phyloP scores from a whole-genome alignment of 805 yeast species.

The Hanseniaspora guilliermondii region DNA sequence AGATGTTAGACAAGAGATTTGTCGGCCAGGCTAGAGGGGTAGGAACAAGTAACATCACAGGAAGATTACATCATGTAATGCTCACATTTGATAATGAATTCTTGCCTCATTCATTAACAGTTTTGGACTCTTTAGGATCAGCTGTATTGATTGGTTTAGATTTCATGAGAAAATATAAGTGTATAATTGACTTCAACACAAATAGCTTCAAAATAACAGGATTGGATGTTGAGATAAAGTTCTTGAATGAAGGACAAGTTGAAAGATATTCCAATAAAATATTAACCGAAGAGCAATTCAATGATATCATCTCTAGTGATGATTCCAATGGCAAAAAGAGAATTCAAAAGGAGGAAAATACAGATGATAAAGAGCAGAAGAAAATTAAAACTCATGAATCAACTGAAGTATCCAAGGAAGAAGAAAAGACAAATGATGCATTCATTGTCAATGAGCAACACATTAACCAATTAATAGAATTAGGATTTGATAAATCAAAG shows the following conservation, averaged over 20 bases:
- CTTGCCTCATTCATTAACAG: conserved; percentile 58
- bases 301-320: conserved; percentile 10
- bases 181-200: conserved; percentile 57
- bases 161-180: conserved; percentile 80
- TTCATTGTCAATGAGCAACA: conserved; percentile 9
- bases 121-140: conserved; percentile 52
- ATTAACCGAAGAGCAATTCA: conserved; percentile 19
- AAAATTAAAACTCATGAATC: conserved; percentile 4
- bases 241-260: conserved; percentile 61
- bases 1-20: conserved; percentile 67
- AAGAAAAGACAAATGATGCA: background rate
- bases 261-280: conserved; percentile 29
- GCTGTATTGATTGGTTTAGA: conserved; percentile 71
- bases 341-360: background rate
- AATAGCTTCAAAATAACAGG: conserved; percentile 61
- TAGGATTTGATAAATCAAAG: conserved; percentile 29
- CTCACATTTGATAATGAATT: conserved; percentile 56
- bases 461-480: conserved; percentile 17
- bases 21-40: conserved; percentile 83
- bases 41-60: conserved; percentile 66
- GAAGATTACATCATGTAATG: conserved; percentile 81
- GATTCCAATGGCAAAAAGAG: background rate
- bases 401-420: background rate
- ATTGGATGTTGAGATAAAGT: conserved; percentile 43
- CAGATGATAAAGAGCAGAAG: background rate